Conservation (phyloP, 2,329 filamentous ascomycete species). For the Hypoxylon sp. region DNA sequence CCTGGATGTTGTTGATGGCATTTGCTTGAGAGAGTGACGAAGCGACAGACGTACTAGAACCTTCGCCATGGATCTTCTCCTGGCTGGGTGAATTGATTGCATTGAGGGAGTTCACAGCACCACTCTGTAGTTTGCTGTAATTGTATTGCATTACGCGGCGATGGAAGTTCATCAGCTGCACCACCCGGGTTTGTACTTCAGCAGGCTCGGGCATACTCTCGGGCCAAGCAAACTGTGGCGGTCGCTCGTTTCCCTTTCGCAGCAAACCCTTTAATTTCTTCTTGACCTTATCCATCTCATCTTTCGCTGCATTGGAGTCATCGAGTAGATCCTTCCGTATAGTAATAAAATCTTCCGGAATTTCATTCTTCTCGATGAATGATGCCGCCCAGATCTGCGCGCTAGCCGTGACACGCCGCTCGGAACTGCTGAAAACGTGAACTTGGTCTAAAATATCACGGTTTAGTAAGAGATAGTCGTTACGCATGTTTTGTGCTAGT, state of each 20-base stretch:
- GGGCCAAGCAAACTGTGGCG: slow-evolving; percentile 98
- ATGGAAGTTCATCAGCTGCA: slow-evolving; percentile 98
- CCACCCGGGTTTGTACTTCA: slow-evolving; percentile 90
- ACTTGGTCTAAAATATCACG: slow-evolving; percentile 93
- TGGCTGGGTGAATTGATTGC: slow-evolving; percentile 67
- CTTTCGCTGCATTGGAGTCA: slow-evolving; percentile 98
- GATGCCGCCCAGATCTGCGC: slow-evolving; percentile 95
- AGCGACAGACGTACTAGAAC: slow-evolving; percentile 60
- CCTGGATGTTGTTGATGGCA: slow-evolving; percentile 80
- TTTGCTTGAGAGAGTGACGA: slow-evolving; percentile 72
- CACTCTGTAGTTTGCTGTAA: slow-evolving; percentile 82
- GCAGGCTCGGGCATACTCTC: slow-evolving; percentile 94
- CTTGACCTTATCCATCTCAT: slow-evolving; percentile 99
- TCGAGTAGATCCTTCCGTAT: slow-evolving; percentile 95
- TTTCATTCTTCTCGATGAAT: slow-evolving; percentile 88
- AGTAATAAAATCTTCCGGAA: slow-evolving; percentile 87
- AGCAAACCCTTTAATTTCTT: slow-evolving; percentile 97
- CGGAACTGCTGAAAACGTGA: slow-evolving; percentile 94
- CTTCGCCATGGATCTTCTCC: slow-evolving; percentile 62
- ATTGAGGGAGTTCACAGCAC: slow-evolving; percentile 74
- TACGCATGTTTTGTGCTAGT: slow-evolving; percentile 94
- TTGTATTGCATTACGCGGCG: slow-evolving; percentile 95
- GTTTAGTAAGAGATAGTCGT: slow-evolving; percentile 93
- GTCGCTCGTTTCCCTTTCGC: slow-evolving; percentile 91
- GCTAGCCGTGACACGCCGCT: slow-evolving; percentile 93